These are phyloP conservation scores for Aspergillus piperis DNA, from an alignment of 2,329 filamentous ascomycete species.

Conservation along the genomic window DNA sequence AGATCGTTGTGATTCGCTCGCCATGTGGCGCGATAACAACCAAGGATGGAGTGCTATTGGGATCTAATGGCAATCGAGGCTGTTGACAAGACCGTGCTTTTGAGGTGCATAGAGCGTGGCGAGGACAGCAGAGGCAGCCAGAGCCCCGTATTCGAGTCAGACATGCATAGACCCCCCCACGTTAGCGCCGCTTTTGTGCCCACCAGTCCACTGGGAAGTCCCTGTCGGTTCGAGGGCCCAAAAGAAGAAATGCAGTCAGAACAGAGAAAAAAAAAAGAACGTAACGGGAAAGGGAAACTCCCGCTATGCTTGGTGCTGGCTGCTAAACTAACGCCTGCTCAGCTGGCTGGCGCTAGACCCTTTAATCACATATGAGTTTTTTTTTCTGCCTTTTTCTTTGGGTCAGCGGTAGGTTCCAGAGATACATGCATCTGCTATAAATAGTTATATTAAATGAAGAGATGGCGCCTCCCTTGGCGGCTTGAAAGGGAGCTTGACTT, in stretches of 20 bases:
- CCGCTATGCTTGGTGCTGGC: background rate
- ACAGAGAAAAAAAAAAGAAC: background rate
- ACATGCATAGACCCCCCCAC: slow-evolving; percentile 2
- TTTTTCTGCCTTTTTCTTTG: background rate
- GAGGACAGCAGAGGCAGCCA: background rate
- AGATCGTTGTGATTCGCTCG: background rate
- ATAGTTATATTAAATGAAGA: slow-evolving; percentile 6
- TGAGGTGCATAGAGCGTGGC: background rate
- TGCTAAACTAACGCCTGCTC: too few relatives aligned
- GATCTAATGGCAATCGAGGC: background rate
- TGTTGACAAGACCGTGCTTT: background rate
- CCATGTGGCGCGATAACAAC: background rate
- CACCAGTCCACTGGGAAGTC: background rate
- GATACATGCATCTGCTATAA: slow-evolving; percentile 8
- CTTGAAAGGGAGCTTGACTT: background rate
- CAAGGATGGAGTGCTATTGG: background rate
- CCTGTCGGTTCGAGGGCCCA: background rate
- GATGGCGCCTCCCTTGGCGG: background rate
- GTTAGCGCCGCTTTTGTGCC: slow-evolving; percentile 1
- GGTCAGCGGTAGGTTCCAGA: background rate
- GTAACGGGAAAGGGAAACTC: background rate
- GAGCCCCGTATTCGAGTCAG: slow-evolving; percentile 11
- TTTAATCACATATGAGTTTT: background rate
- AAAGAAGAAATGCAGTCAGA: background rate
- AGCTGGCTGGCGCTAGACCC: background rate